A percentile compares a stretch with the other conserved stretches of the same genome.
phyloP scores from a whole-genome alignment of 352 stramenopile genomes.

The Phytophthora sojae region DNA sequence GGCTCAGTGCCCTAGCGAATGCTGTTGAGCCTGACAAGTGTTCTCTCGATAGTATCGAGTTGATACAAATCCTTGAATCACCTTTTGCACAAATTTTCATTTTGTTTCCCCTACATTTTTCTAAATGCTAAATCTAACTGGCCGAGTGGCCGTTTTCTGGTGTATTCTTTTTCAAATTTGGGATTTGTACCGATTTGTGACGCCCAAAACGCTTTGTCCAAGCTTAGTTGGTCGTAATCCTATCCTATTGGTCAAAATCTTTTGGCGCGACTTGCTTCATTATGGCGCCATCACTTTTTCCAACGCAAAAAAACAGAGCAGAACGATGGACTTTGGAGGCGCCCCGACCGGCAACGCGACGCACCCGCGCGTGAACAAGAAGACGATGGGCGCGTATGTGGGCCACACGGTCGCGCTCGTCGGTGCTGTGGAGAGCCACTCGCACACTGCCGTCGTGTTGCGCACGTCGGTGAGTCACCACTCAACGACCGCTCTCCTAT shows the following conservation, averaged over 20 bases:
- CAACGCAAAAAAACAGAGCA: slow-evolving; percentile 2
- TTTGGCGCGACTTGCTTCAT: slow-evolving; percentile 2
- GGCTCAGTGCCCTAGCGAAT: too few relatives aligned
- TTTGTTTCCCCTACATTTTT: too few relatives aligned
- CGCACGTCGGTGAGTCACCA: slow-evolving; percentile 76
- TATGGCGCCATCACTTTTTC: slow-evolving; percentile 30
- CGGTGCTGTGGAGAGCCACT: slow-evolving; percentile 76
- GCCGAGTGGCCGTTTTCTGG: too few relatives aligned
- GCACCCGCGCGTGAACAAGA: slow-evolving; percentile 87
- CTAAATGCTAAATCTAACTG: too few relatives aligned
- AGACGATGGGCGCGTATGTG: slow-evolving; percentile 65
- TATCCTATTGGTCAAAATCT: slow-evolving; percentile 25
- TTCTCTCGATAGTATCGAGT: too few relatives aligned
- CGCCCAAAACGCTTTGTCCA: too few relatives aligned
- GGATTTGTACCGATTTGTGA: too few relatives aligned
- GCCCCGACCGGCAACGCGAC: slow-evolving; percentile 50
- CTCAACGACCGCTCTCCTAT: neutral
- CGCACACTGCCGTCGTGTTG: slow-evolving; percentile 72
- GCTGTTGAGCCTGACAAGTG: too few relatives aligned
- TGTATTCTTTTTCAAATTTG: too few relatives aligned
- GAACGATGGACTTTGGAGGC: slow-evolving; percentile 63
- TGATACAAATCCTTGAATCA: too few relatives aligned
- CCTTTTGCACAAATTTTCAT: too few relatives aligned
- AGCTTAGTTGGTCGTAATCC: neutral
- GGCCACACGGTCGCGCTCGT: slow-evolving; percentile 81